Base-by-base conservation (phyloP, 2,329 filamentous ascomycete species). In the Penicillium sp. region DNA sequence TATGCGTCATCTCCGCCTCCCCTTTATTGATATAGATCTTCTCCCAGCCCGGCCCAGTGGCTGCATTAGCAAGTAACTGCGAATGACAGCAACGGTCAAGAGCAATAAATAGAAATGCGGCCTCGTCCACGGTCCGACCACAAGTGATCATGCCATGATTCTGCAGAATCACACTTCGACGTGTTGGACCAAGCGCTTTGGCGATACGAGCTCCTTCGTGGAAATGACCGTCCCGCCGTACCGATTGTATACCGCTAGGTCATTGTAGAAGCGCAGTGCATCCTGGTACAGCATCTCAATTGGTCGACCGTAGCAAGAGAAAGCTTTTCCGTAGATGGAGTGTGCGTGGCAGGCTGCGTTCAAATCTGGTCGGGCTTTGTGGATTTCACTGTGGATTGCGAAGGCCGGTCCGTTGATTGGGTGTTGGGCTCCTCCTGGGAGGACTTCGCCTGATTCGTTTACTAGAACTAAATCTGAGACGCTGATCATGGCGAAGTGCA, bases 101-200 rank as follows among this genome's bases (percentile, higher is more conserved):
- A 3, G 40, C 18, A 33, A 33, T 48, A 66, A 88, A 87, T 33
- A 89, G 69, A 66, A 85, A 89, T 0, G 83, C 84, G 1, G 87
- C 87, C 72, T 89, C 87, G 66, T 90, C 87, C 1, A 90, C 86
- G 0, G 87, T 89, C 12, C 70, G 64, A 6, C 88, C 87, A 0
- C 89, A 86, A 0, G 85, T 88, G 40, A 90, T 71, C 33, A 90
- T 74, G 0, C 87, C 87, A 69, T 89, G 87, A 67, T 89, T 89
- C 60, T 85, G 77, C 45, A 89, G 71, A 35, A 89, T 84, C 59
- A 84, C 79, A 1, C 80, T 86, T 67, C 81, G 48, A n/a, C 35
- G 81, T n/a, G 78, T 87, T 12, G 54, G 29, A 0, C 86, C 86
- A 1, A 90, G 75, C 2, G 85, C 81, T 8, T 73, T 74, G 2